Evolutionary conservation across 768 basidiomycete genomes (phyloP), one percentile per base, ranked within the genome.

Genomic region (Mycena olivaceomarginata): DNA sequence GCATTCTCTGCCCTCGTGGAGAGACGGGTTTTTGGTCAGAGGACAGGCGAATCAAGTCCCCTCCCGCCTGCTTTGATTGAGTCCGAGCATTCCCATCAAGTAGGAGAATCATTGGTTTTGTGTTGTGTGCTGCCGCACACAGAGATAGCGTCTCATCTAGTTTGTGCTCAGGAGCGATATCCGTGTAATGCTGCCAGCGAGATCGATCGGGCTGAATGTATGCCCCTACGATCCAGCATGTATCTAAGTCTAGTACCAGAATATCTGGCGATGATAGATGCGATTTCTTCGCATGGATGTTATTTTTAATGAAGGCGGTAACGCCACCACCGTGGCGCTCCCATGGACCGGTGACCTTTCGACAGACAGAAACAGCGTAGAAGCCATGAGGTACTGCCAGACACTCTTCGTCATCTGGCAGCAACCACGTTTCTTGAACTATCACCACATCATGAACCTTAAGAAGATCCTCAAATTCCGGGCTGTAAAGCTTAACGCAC

Each of bases 401-500:
- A 45, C 63, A 56, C 4, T 72, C 71, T 40, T 72, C 71, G 18
- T 72, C 71, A 16, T 72, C 71, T 31, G 63, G 71, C 6, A 72
- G 20, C 39, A 65, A 15, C 10, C 53, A 48, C 1, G 71, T 72
- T 9, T 56, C 25, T 48, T 11, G 64, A 46, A 25, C 25, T 25
- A 72, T 65, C 4, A 65, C 51, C 22, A 72, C n/a, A 12, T 72
- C 71, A 22, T 72, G 62, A 16, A 5, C 71, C 9, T 45, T 64
- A 5, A 72, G 5, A 11, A 72, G 12, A 51, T 72, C 25, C 64
- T 72, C 71, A 57, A 72, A 72, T 7, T 72, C 71, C 7, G 71
- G 71, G 71, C 71, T 72, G 71, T 65, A 65, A 39, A 72, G 71
- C 71, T 72, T 72, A 65, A 72, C 71, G 13, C 71, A 45, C 43